Evolutionary conservation across 2,329 filamentous ascomycete genomes (phyloP).

Genomic region (Capronia epimyces): DNA sequence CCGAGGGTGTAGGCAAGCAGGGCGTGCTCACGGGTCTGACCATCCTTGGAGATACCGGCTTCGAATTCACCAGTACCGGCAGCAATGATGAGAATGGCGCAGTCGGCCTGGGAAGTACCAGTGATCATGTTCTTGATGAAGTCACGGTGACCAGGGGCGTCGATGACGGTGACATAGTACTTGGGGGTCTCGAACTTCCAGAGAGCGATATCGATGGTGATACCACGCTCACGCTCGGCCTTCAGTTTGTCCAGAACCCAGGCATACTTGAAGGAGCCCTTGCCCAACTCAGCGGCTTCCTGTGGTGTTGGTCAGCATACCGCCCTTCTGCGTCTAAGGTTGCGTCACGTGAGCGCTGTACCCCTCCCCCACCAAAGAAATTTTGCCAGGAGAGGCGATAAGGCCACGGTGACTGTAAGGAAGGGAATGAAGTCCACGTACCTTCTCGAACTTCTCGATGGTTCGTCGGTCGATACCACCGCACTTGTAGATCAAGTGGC

Average conservation of each 20-base stretch:
- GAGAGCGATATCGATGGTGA: constrained; percentile 99
- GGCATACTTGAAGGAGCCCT: constrained; percentile 99
- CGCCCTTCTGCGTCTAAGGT: neutral
- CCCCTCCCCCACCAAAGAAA: constrained; percentile 33
- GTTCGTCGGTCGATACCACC: constrained; percentile 99
- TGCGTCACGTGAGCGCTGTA: constrained; percentile 31
- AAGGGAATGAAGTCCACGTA: constrained; percentile 43
- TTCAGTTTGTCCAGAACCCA: constrained; percentile 99
- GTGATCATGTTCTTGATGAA: constrained; percentile 99
- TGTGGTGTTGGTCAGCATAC: constrained; percentile 37
- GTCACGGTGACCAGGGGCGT: constrained; percentile 99
- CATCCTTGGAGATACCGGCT: constrained; percentile 99
- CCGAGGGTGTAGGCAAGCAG: constrained; percentile 99
- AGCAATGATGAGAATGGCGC: constrained; percentile 99
- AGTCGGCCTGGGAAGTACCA: constrained; percentile 99
- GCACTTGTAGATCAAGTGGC: constrained; percentile 99
- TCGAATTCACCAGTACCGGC: constrained; percentile 99
- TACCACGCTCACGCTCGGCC: constrained; percentile 99
- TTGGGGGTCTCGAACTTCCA: constrained; percentile 99
- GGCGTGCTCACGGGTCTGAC: constrained; percentile 99
- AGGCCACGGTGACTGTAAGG: constrained; percentile 12
- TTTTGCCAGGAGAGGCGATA: constrained; percentile 26
- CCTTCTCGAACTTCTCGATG: constrained; percentile 99
- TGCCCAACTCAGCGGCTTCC: constrained; percentile 98
- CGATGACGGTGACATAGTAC: constrained; percentile 97